These are phyloP conservation scores for Colletotrichum sp. DNA, from an alignment of 2,329 filamentous ascomycete species.

Conservation along the genomic window DNA sequence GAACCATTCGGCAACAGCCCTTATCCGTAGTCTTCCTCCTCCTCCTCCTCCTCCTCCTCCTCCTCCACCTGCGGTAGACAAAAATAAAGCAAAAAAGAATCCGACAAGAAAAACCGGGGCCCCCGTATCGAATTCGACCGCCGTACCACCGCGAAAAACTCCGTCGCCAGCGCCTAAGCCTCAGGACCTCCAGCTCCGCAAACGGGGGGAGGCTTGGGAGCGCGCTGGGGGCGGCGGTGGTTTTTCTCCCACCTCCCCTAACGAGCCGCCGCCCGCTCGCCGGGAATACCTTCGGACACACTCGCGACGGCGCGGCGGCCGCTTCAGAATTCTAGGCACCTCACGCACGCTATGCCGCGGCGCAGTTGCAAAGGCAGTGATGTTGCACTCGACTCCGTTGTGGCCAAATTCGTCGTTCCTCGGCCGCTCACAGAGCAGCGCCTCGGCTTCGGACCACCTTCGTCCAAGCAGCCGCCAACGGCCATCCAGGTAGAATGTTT, in stretches of 20 bases:
- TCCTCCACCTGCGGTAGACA: not conserved
- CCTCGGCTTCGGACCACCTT: not conserved
- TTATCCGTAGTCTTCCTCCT: not conserved
- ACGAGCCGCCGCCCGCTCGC: not conserved
- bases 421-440: not conserved
- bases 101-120: not conserved
- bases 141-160: conserved; percentile 15
- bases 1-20: not conserved
- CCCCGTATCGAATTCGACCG: not conserved
- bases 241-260: not conserved
- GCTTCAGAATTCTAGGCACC: not conserved
- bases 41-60: not conserved
- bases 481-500: not conserved
- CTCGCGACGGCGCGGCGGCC: not conserved
- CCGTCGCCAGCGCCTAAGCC: not conserved
- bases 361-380: not conserved
- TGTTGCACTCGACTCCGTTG: not conserved
- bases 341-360: not conserved
- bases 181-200: conserved; percentile 2
- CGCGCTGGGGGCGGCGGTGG: not conserved
- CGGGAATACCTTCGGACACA: not conserved
- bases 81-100: not conserved
- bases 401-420: not conserved
- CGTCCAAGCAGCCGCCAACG: not conserved
- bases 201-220: conserved; percentile 1